Conservation (phyloP, 176 grass and related monocot genomes). For the Triticum dicoccoides region DNA sequence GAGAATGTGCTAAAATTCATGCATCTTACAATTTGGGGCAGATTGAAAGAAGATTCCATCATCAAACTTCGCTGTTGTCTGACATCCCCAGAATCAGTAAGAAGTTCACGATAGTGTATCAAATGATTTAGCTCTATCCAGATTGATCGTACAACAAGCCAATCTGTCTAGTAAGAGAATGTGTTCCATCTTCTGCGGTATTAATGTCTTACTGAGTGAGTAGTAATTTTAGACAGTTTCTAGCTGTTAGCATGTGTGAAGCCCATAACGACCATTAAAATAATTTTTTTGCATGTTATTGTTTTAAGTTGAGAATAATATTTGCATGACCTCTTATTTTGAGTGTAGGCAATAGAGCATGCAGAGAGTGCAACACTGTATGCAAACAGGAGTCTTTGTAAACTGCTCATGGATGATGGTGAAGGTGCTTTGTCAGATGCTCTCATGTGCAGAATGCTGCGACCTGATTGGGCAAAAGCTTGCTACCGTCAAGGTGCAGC, state of each 20-base stretch:
- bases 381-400: too few species aligned
- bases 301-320: background rate
- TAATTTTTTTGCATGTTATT: too few species aligned
- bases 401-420: too few species aligned
- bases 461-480: too few species aligned
- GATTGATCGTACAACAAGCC: background rate
- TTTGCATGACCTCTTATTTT: background rate
- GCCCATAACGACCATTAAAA: too few species aligned
- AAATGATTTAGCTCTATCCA: background rate
- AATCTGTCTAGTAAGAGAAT: background rate
- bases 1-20: background rate
- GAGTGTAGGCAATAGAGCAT: constrained; percentile 12
- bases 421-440: too few species aligned
- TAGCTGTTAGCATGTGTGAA: too few species aligned
- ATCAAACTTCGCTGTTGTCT: background rate
- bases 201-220: background rate
- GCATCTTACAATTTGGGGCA: background rate
- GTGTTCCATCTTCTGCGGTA: background rate
- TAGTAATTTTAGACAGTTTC: background rate
- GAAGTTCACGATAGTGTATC: background rate
- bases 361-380: too few species aligned
- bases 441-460: too few species aligned
- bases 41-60: background rate
- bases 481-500: too few species aligned
- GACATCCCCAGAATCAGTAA: too few species aligned